These are phyloP conservation scores for Ceratobasidium sp. DNA, from an alignment of 1,284 basidiomycete species.

Conservation along the genomic window DNA sequence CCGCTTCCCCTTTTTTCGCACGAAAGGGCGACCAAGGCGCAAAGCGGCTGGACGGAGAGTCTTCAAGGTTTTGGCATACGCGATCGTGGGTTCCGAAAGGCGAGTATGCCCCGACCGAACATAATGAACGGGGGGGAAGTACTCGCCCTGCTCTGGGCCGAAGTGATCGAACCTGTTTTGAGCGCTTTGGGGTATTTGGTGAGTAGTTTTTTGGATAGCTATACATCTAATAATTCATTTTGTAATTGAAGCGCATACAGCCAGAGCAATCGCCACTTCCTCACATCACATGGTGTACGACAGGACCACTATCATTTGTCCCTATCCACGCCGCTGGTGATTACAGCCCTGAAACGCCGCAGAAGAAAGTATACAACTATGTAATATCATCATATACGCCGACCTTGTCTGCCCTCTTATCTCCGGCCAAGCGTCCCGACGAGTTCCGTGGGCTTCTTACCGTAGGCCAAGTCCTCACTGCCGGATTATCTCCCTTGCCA, in stretches of 20 bases:
- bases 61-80: not conserved
- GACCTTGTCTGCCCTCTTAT: not conserved
- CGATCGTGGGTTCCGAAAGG: not conserved
- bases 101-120: no score
- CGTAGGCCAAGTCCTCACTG: not conserved
- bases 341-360: not conserved
- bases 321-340: slow-evolving; percentile 19
- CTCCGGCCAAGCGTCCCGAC: not conserved
- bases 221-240: not conserved
- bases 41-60: not conserved
- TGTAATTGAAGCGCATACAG: not conserved
- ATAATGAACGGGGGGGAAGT: no score
- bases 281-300: slow-evolving; percentile 32
- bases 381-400: slow-evolving; percentile 21
- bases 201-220: no score
- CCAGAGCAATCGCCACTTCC: not conserved
- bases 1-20: not conserved
- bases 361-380: not conserved
- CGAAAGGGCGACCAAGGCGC: not conserved
- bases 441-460: not conserved
- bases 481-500: not conserved
- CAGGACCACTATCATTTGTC: slow-evolving; percentile 7
- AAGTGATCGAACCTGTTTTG: no score
- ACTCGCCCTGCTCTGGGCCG: no score
- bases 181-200: no score